Base-by-base conservation (phyloP, 129 eudicot genomes). In the Flaveria robusta region DNA sequence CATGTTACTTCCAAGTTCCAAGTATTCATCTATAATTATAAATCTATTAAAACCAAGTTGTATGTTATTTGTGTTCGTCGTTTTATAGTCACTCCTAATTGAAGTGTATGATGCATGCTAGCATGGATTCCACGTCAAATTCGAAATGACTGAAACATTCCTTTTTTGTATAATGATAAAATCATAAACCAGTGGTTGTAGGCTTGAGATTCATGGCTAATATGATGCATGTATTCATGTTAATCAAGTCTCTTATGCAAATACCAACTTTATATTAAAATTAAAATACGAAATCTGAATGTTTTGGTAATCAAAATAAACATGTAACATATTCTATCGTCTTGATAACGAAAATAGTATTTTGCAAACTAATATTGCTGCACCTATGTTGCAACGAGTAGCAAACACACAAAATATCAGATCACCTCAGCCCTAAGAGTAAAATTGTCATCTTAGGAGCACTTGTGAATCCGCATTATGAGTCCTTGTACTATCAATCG, bases 261-360 rank as follows among this genome's bases (percentile, higher is more conserved):
- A 20, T 1, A n/a, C n/a, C 31, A 26, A 26, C 74, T 37, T 52
- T 22, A 76, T 52, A 8, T 66, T 66, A n/a, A 37, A 22, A 6
- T 37, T 4, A 20, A 37, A 66, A 31, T 52, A 7, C 41, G 0
- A 34, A 15, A 43, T 68, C 31, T 2, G 63, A 54, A 52, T 56
- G 46, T 55, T 20, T 37, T 18, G 23, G 23, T 11, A 41, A 41
- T 9, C 43, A 43, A 20, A 42, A 7, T 8, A 15, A 66, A 50
- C 14, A 75, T 46, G 12, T 67, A 68, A 69, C 69, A 78, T 58
- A 46, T 49, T 19, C 24, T 64, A 63, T 42, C 22, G 15, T 68
- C 10, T 68, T 68, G 29, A 10, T 56, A 69, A 58, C 31, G 8
- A 34, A 1, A 29, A 46, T 42, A 43, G 45, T 59, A 26, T 14